Percentiles rank a stretch among this genome's conserved stretches.
phyloP scores from a whole-genome alignment of 805 yeast genomes.

The Metschnikowia baotianmanensis region DNA sequence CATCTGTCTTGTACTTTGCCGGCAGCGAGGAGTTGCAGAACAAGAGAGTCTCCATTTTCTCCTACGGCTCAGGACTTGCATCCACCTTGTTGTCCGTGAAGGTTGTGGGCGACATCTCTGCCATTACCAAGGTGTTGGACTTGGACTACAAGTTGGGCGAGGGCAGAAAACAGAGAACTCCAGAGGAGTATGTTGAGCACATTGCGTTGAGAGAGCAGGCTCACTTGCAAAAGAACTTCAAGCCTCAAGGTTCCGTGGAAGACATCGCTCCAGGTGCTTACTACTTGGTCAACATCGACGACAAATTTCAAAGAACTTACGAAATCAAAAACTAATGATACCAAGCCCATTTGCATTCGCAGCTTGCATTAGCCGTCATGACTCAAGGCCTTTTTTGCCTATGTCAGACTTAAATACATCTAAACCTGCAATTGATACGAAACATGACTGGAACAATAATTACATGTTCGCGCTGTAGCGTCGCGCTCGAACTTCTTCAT shows the following conservation, averaged over 20 bases:
- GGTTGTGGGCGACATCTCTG: constrained; percentile 76
- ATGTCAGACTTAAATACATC: too few species aligned
- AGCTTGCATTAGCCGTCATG: too few species aligned
- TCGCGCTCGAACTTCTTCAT: too few species aligned
- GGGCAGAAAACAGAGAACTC: constrained; percentile 64
- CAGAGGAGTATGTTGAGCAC: constrained; percentile 78
- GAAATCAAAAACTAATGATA: constrained; percentile 47
- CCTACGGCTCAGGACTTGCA: constrained; percentile 98
- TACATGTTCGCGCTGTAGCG: too few species aligned
- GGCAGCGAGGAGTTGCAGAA: constrained; percentile 72
- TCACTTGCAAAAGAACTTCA: constrained; percentile 74
- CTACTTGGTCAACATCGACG: constrained; percentile 82
- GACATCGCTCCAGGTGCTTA: constrained; percentile 71
- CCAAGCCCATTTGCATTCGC: background rate
- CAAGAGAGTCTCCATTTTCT: constrained; percentile 88
- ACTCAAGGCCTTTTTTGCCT: too few species aligned
- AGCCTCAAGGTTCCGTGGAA: constrained; percentile 79
- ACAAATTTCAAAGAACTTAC: constrained; percentile 82
- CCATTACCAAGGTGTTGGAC: constrained; percentile 62
- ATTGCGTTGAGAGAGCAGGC: constrained; percentile 85
- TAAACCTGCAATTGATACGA: too few species aligned
- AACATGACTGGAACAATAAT: too few species aligned
- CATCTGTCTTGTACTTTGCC: constrained; percentile 75
- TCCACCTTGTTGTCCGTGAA: constrained; percentile 78
- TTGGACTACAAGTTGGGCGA: constrained; percentile 62